Conservation (phyloP, 768 basidiomycete genomes). For the Panaeolus cyanescens region DNA sequence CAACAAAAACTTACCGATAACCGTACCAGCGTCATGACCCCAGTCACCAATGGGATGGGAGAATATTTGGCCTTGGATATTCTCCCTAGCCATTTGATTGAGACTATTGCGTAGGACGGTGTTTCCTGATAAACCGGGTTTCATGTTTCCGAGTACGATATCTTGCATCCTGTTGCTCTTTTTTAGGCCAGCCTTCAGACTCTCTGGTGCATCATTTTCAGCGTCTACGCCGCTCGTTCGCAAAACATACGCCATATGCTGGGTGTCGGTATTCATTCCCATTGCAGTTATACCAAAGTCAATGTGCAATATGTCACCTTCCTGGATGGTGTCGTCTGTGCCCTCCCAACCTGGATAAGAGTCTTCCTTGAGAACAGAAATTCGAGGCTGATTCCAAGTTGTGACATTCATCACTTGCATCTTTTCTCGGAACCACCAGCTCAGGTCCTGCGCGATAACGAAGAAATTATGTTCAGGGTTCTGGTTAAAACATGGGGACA, state of each 20-base stretch:
- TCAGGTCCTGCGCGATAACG: conserved; percentile 39
- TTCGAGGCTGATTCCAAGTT: conserved; percentile 57
- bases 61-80: conserved; percentile 50
- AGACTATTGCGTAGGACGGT: conserved; percentile 41
- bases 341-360: conserved; percentile 45
- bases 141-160: conserved; percentile 45
- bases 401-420: conserved; percentile 47
- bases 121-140: conserved; percentile 47
- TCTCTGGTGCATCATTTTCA: conserved; percentile 43
- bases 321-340: conserved; percentile 39
- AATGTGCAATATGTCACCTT: conserved; percentile 54
- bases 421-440: conserved; percentile 57
- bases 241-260: conserved; percentile 58
- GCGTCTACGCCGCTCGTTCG: conserved; percentile 28
- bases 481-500: background rate
- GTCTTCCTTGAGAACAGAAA: conserved; percentile 43
- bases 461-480: background rate
- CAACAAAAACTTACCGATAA: conserved; percentile 34
- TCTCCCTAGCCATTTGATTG: conserved; percentile 45
- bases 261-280: conserved; percentile 57
- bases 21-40: conserved; percentile 54
- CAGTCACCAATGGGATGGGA: conserved; percentile 59
- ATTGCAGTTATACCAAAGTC: conserved; percentile 58
- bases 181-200: conserved; percentile 43
- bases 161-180: conserved; percentile 56